phyloP scores from a whole-genome alignment of 345 rosid species.

The Brassica rapa region DNA sequence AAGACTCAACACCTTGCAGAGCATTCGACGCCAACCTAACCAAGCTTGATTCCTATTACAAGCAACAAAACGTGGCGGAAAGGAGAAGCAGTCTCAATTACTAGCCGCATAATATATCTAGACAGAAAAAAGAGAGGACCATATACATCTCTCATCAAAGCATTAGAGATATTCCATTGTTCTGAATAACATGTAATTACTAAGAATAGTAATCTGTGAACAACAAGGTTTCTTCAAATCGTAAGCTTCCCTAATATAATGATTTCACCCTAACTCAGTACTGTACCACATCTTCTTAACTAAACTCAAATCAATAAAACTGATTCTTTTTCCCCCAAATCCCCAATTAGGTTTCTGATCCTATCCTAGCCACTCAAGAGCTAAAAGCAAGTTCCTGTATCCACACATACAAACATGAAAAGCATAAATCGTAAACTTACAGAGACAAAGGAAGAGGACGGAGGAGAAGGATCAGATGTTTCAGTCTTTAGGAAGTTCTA shows the following conservation, averaged over 20 bases:
- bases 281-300: too few species aligned
- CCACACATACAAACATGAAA: background rate
- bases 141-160: conserved; percentile 6
- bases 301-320: background rate
- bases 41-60: conserved; percentile 73
- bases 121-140: background rate
- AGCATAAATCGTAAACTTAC: conserved; percentile 45
- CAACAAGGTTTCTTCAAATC: background rate
- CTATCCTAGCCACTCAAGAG: background rate
- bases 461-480: conserved; percentile 12
- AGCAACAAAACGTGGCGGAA: background rate
- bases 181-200: background rate
- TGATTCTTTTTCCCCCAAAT: conserved; percentile 11
- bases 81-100: conserved; percentile 6
- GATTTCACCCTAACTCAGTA: background rate
- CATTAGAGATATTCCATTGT: background rate
- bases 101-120: background rate
- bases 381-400: background rate
- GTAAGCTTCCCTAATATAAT: background rate
- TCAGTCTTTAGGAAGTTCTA: too few species aligned
- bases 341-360: conserved; percentile 7
- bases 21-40: conserved; percentile 81
- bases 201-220: background rate
- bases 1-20: conserved; percentile 74
- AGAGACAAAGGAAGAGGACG: conserved; percentile 65